These are phyloP conservation scores for Aspergillus felis DNA, from an alignment of 2,329 filamentous ascomycete genomes.

Conservation along the genomic window DNA sequence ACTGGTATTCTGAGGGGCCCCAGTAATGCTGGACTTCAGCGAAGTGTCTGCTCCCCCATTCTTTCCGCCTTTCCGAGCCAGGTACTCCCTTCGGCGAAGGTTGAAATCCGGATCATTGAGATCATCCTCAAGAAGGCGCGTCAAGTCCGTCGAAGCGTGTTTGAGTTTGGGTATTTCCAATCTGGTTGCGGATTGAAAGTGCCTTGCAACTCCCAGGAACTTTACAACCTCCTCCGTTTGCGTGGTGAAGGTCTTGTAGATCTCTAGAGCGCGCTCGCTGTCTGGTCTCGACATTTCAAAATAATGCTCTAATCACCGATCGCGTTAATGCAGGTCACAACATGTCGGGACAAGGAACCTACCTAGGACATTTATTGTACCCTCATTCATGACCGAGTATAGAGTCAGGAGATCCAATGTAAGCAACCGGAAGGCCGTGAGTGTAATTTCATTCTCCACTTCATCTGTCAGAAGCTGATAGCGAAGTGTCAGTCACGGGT, in stretches of 20 bases:
- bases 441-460: slow-evolving; percentile 91
- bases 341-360: slow-evolving; percentile 27
- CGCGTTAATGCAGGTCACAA: not conserved
- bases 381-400: slow-evolving; percentile 94
- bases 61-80: slow-evolving; percentile 78
- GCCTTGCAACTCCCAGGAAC: slow-evolving; percentile 79
- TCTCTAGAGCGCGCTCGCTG: slow-evolving; percentile 83
- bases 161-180: slow-evolving; percentile 96
- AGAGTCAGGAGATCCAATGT: slow-evolving; percentile 85
- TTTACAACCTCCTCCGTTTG: slow-evolving; percentile 92
- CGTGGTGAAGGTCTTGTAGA: slow-evolving; percentile 87
- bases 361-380: slow-evolving; percentile 95
- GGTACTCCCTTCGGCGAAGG: slow-evolving; percentile 82
- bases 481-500: slow-evolving; percentile 12
- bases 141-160: slow-evolving; percentile 89
- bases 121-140: slow-evolving; percentile 88
- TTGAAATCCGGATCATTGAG: slow-evolving; percentile 94
- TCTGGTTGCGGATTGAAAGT: slow-evolving; percentile 87
- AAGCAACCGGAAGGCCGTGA: slow-evolving; percentile 87
- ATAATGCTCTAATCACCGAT: slow-evolving; percentile 67
- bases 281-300: slow-evolving; percentile 97
- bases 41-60: slow-evolving; percentile 45
- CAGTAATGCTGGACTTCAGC: slow-evolving; percentile 22
- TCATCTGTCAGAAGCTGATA: slow-evolving; percentile 76
- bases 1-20: slow-evolving; percentile 22